These are phyloP conservation scores for Oryza brachyantha DNA, from an alignment of 176 grass and related monocot species.

Conservation along the genomic window DNA sequence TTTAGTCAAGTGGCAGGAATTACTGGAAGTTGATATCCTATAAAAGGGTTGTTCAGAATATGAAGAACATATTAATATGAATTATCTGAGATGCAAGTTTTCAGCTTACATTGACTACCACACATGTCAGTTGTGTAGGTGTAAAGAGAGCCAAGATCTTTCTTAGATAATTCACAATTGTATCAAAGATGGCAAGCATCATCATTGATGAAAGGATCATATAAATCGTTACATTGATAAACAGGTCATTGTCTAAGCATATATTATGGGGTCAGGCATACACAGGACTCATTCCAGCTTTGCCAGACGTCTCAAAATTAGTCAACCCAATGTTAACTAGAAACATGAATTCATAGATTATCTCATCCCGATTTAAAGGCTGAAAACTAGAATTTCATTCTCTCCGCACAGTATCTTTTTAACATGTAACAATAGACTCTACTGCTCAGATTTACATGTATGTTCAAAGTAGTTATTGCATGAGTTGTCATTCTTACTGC, in stretches of 20 bases:
- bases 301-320: background rate
- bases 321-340: constrained; percentile 13
- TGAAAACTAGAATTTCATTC: background rate
- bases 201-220: background rate
- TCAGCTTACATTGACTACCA: background rate
- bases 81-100: background rate
- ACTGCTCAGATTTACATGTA: background rate
- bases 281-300: background rate
- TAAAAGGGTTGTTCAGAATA: background rate
- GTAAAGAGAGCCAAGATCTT: no score
- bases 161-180: no score
- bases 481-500: background rate
- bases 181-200: background rate
- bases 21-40: background rate
- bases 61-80: constrained; percentile 4
- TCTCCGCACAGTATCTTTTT: background rate
- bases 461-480: background rate
- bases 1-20: background rate
- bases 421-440: background rate
- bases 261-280: background rate
- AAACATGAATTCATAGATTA: background rate
- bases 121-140: background rate
- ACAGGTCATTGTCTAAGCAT: background rate
- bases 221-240: background rate
- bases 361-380: background rate